These are phyloP conservation scores for Mallotus repandus DNA, from an alignment of 441 rosid species.

Conservation along the genomic window DNA sequence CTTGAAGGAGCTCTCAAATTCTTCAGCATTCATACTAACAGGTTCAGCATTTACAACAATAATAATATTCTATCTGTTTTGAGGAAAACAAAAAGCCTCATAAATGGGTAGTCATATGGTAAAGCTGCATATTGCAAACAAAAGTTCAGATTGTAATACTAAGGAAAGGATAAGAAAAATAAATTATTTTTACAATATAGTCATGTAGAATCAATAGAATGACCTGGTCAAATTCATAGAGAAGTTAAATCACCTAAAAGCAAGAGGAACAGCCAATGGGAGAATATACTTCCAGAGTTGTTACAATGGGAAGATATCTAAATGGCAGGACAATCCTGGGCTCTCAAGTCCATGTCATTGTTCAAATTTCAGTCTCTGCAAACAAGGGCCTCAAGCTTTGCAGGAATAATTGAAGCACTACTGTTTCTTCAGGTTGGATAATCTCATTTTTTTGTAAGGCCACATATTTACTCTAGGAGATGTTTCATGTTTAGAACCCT, in stretches of 20 bases:
- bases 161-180: neutral
- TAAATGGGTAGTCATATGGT: no score
- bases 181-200: neutral
- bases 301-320: neutral
- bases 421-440: neutral
- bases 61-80: no score
- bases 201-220: no score
- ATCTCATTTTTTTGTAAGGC: neutral
- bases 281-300: neutral
- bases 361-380: neutral
- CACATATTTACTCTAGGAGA: neutral
- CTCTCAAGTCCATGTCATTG: neutral
- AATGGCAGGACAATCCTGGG: neutral
- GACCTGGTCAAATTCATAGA: neutral
- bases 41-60: no score
- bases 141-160: neutral
- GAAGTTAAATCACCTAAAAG: neutral
- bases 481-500: neutral
- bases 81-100: no score
- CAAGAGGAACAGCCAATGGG: neutral
- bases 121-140: neutral
- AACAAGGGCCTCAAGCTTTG: neutral
- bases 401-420: neutral
- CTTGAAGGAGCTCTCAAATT: neutral
- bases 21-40: no score